phyloP scores from a whole-genome alignment of 352 stramenopile genomes.

The Globisporangium nodosum region DNA sequence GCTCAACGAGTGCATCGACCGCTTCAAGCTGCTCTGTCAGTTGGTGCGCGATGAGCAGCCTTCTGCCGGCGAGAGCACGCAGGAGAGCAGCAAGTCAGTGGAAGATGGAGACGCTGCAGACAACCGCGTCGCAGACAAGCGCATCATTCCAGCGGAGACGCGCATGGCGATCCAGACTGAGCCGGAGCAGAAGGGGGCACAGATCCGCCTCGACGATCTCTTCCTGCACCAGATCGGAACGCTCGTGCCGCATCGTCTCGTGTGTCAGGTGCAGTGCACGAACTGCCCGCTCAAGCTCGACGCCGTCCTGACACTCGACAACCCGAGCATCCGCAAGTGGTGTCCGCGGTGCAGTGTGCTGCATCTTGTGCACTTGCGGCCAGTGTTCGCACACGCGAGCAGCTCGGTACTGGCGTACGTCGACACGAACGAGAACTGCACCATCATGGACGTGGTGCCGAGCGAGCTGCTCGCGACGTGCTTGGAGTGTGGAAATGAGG shows the following conservation, averaged over 20 bases:
- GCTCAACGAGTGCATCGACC: conserved; percentile 80
- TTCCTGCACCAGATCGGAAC: conserved; percentile 79
- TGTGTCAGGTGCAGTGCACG: conserved; percentile 61
- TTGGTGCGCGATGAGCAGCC: conserved; percentile 29
- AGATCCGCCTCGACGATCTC: conserved; percentile 56
- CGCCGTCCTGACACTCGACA: conserved; percentile 38
- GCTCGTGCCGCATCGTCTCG: conserved; percentile 53
- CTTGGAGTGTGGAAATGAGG: conserved; percentile 59
- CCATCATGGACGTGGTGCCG: conserved; percentile 58
- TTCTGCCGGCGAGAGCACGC: not conserved
- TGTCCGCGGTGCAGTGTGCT: conserved; percentile 74
- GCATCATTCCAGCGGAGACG: conserved; percentile 40
- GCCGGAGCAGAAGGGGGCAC: conserved; percentile 38
- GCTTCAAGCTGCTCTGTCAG: conserved; percentile 60
- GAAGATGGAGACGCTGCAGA: conserved; percentile 13
- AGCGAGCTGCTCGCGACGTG: conserved; percentile 72
- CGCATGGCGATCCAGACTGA: conserved; percentile 55
- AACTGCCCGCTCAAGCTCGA: conserved; percentile 79
- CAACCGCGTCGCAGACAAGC: conserved; percentile 18
- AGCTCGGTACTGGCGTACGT: conserved; percentile 65
- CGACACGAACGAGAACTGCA: conserved; percentile 64
- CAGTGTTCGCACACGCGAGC: conserved; percentile 62
- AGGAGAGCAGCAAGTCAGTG: not conserved
- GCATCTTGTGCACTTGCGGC: conserved; percentile 56
- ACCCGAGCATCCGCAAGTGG: conserved; percentile 56